Base-by-base conservation (phyloP, 2,329 filamentous ascomycete species). In the Diplocarpon rosae region DNA sequence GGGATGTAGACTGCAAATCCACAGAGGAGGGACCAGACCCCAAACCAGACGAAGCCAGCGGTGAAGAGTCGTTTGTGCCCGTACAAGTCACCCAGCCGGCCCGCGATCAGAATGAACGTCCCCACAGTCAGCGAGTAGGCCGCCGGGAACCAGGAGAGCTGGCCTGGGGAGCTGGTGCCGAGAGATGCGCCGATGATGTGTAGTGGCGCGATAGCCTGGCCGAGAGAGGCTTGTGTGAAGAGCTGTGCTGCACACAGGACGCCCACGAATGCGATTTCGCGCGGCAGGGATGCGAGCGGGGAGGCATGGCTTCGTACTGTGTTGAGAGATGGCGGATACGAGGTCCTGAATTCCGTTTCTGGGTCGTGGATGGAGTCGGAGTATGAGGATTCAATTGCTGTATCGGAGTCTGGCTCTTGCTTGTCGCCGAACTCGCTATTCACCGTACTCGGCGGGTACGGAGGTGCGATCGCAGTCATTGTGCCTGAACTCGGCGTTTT, bases 51-150 rank as follows among this genome's bases (percentile, higher is more conserved):
- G 51, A 80, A 66, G 6, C 71, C 73, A 42, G 63, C 45, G 1
- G 72, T 52, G 1, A 73, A 62, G 13, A 73, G 56, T 5, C 63
- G 63, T 42, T 70, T 69, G 54, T 75, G 71, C 3, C 73, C 74
- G 49, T 69, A 73, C 1, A 76, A 61, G 37, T 70, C 68, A 0
- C 72, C 73, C 1, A 76, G 59, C 1, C 73, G 67, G 5, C 73
- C 73, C 6, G 65, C 67, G 2, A 72, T 63, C 0, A 76, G 59
- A 13, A 76, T 70, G 47, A 76, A 74, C 1, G 71, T 66, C 2
- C 72, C 67, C 49, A 73, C 69, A 0, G 71, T 74, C 48, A 81
- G 59, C 68, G 11, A 73, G 55, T 78, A 82, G 1, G 73, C 73
- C 1, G 74, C 75, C 10, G 75, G 66, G 37, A 73, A 68, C 75